Percentiles rank a stretch among this genome's conserved stretches.
Conservation (phyloP, 176 grass and related monocot species). For the Pontederia paniculata region DNA sequence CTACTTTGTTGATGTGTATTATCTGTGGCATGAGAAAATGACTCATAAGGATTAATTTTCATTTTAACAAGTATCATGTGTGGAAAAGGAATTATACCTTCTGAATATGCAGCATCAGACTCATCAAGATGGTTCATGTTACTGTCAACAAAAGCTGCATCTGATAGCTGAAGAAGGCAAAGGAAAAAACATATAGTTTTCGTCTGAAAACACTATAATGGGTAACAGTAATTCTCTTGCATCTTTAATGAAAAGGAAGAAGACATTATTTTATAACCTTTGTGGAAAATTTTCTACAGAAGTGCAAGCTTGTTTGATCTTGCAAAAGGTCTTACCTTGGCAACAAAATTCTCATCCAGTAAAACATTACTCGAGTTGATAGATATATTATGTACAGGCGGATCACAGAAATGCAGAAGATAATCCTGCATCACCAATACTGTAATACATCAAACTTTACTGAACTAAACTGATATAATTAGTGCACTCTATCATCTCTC, state of each 20-base stretch:
- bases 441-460: neutral
- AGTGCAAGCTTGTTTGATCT: neutral
- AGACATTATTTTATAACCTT: neutral
- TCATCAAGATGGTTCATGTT: constrained; percentile 13
- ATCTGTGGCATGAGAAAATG: constrained; percentile 29
- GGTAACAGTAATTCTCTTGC: neutral
- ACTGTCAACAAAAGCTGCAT: constrained; percentile 28
- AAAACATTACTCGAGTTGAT: constrained; percentile 58
- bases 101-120: constrained; percentile 14
- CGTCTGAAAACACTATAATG: no score
- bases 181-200: neutral
- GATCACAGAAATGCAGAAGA: constrained; percentile 84
- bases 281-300: neutral
- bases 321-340: constrained; percentile 38
- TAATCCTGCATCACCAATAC: constrained; percentile 60
- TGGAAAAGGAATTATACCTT: constrained; percentile 23
- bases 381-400: constrained; percentile 57
- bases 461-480: neutral
- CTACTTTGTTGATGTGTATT: constrained; percentile 39
- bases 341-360: constrained; percentile 54
- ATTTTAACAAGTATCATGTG: neutral
- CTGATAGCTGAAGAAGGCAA: constrained; percentile 46
- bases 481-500: neutral
- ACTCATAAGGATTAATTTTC: constrained; percentile 10
- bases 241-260: neutral